Conservation (phyloP, 2,329 filamentous ascomycete genomes). For the Cytospora piceicola region DNA sequence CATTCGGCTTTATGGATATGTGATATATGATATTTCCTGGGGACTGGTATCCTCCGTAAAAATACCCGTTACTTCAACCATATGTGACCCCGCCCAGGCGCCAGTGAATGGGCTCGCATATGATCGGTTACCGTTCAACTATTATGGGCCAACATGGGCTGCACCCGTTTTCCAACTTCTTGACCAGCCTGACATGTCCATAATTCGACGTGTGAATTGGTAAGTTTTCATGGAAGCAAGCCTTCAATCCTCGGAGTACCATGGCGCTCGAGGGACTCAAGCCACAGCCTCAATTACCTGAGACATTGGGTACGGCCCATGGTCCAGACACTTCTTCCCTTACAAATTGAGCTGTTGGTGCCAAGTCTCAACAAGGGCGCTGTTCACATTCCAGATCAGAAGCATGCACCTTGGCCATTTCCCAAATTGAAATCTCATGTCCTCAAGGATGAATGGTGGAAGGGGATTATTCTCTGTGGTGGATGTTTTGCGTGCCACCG, state of each 20-base stretch:
- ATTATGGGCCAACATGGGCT: too few relatives aligned
- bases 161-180: too few relatives aligned
- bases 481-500: neutral
- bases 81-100: too few relatives aligned
- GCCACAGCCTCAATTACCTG: neutral
- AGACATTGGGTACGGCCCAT: neutral
- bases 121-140: neutral
- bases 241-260: neutral
- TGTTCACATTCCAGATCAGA: neutral
- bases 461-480: neutral
- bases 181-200: too few relatives aligned
- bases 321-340: neutral
- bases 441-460: neutral
- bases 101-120: neutral
- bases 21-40: neutral
- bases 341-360: neutral
- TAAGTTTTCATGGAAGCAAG: neutral
- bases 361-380: neutral
- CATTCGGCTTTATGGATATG: neutral
- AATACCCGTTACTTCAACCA: neutral
- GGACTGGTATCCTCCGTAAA: neutral
- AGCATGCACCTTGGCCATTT: neutral
- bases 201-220: too few relatives aligned
- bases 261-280: neutral
- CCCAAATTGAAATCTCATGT: neutral